A percentile compares a stretch with the other conserved stretches of the same genome.
Conservation (phyloP, 345 rosid species). For the Hirschfeldia incana region DNA sequence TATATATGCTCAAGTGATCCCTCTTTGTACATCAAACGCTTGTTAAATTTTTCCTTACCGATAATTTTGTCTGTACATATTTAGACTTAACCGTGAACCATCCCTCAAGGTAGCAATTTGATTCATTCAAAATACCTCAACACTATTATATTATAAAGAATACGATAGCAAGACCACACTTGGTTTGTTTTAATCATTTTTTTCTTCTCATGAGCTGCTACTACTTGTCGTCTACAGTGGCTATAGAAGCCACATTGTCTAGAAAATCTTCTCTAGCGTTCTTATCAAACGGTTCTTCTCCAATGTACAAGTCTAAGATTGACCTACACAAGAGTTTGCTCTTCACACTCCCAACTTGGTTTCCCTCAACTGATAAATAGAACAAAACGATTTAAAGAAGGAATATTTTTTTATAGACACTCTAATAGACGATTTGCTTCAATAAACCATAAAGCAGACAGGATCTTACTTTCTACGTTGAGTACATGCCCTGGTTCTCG, state of each 20-base stretch:
- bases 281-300: slow-evolving; percentile 76
- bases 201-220: slow-evolving; percentile 12
- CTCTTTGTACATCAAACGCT: slow-evolving; percentile 26
- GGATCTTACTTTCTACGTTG: slow-evolving; percentile 54
- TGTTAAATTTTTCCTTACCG: background rate
- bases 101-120: background rate
- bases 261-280: slow-evolving; percentile 73
- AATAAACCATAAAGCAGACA: background rate
- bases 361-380: slow-evolving; percentile 60
- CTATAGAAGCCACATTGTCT: slow-evolving; percentile 56
- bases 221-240: slow-evolving; percentile 3
- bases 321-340: slow-evolving; percentile 79
- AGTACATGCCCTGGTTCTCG: slow-evolving; percentile 66
- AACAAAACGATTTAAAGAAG: background rate
- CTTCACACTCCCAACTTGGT: slow-evolving; percentile 73
- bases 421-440: background rate
- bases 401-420: too few relatives aligned
- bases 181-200: slow-evolving; percentile 4
- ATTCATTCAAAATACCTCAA: slow-evolving; percentile 21
- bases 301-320: slow-evolving; percentile 75
- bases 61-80: slow-evolving; percentile 8
- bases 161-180: slow-evolving; percentile 10
- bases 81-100: slow-evolving; percentile 3
- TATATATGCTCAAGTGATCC: background rate
- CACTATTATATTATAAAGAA: background rate